Base-by-base conservation (phyloP, 225 moss, liverwort and hornwort genomes). In the Bryoerythrophyllum caledonicum region DNA sequence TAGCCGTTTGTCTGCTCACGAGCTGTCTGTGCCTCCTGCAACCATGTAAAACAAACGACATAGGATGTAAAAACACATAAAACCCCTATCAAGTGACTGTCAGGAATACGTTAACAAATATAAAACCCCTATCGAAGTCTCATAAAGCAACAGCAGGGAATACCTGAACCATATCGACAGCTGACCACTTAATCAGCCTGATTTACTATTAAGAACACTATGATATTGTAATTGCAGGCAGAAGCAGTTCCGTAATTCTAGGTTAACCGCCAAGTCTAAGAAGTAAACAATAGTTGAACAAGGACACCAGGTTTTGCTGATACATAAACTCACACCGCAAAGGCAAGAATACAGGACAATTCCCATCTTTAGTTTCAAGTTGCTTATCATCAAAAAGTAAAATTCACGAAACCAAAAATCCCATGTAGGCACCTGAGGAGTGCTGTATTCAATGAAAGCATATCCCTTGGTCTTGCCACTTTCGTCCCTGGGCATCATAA, bases 1-100 rank as follows among this genome's bases (percentile, higher is more conserved):
- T 99, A 99, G 26, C 89, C 93, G 79, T 99, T 95, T 4, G 99
- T 99, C 80, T 95, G 93, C 78, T 99, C 99, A 65, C 90, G 89
- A 54, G 99, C 99, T 73, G 90, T 92, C 84, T 93, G 95, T 52
- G 99, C 99, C 78, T 99, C 99, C 89, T 93, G 86, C 53, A 71
- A 41, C 28, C 66, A 78, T 24, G 1, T 64, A 77, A 38, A 38
- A 38, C 38, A 38, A 38, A 38, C 38, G 8, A 37, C 8, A 37
- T 3, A 30, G 3, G 8, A 38, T 38, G 38, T 38, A 10, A 38
- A 32, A 6, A 63, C 48, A 41, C 51, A 68, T 0, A 28, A 52
- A 14, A 37, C 11, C 57, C 12, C 19, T 62, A 21, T 35, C 38
- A 16, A 27, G 11, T 2, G 53, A 60, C 35, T 13, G 16, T 3